Conservation (phyloP, 2,329 filamentous ascomycete genomes). For the Westerdykella ornata region DNA sequence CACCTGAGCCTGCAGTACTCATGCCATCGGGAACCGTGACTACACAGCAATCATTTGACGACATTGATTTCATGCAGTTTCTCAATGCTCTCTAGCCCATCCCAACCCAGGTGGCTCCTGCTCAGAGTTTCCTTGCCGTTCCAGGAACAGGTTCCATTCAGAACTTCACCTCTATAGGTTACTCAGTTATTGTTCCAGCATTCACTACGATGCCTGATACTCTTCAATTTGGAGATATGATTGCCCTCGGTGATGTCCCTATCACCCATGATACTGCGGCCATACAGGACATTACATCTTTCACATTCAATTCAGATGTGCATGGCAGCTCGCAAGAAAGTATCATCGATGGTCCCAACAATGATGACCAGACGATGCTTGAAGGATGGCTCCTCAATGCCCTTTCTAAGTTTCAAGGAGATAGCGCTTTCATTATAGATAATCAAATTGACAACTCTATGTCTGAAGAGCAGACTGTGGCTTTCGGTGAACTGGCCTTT, state of each 20-base stretch:
- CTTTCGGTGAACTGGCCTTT: conserved; percentile 8
- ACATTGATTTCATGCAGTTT: no score
- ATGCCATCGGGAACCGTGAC: no score
- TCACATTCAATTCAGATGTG: background rate
- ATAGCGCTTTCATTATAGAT: background rate
- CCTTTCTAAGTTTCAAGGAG: background rate
- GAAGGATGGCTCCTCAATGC: background rate
- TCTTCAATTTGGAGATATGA: background rate
- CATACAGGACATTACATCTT: no score
- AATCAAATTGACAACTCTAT: background rate
- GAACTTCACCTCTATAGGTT: background rate
- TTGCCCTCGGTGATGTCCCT: no score
- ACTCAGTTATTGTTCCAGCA: background rate
- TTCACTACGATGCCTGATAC: background rate
- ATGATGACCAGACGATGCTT: background rate
- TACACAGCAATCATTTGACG: no score
- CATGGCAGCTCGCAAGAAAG: conserved; percentile 5
- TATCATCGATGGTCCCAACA: conserved; percentile 2
- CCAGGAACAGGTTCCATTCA: background rate
- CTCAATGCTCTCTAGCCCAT: no score
- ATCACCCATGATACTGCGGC: no score
- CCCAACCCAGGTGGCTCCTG: background rate
- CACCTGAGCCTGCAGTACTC: no score
- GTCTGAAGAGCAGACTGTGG: background rate
- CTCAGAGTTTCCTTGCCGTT: background rate